Conservation (phyloP, 345 rosid genomes). For the Microcos paniculata region DNA sequence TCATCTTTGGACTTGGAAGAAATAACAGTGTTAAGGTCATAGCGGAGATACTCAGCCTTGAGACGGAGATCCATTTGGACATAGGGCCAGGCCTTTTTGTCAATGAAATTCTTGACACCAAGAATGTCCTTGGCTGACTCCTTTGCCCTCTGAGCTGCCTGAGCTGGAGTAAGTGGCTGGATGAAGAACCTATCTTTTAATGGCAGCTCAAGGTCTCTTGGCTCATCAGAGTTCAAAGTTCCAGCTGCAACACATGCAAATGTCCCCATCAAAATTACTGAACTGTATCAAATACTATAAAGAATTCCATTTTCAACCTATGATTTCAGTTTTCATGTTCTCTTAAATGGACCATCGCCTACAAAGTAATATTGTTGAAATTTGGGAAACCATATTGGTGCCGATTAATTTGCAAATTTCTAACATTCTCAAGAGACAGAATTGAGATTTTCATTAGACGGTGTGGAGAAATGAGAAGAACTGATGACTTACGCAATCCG, state of each 20-base stretch:
- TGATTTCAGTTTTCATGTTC: not conserved
- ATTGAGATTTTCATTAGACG: not conserved
- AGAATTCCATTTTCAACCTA: not conserved
- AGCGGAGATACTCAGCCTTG: slow-evolving; percentile 74
- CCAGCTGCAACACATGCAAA: slow-evolving; percentile 61
- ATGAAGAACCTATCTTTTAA: slow-evolving; percentile 65
- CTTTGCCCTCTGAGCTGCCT: slow-evolving; percentile 80
- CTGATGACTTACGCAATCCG: slow-evolving; percentile 75
- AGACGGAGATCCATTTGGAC: slow-evolving; percentile 86
- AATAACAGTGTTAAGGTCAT: slow-evolving; percentile 83
- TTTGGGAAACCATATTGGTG: not conserved
- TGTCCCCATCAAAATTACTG: not conserved
- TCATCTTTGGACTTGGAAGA: slow-evolving; percentile 69
- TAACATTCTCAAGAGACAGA: too few relatives aligned
- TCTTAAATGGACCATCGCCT: not conserved
- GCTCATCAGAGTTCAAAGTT: slow-evolving; percentile 77
- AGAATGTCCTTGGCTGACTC: slow-evolving; percentile 84
- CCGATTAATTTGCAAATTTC: too few relatives aligned
- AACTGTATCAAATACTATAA: not conserved
- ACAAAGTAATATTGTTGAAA: not conserved
- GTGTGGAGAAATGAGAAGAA: not conserved
- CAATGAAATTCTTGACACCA: slow-evolving; percentile 67
- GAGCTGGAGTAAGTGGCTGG: slow-evolving; percentile 61
- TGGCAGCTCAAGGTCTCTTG: slow-evolving; percentile 65
- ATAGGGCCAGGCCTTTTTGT: slow-evolving; percentile 91